A percentile compares a stretch with the other conserved stretches of the same genome.
These are phyloP conservation scores for Pyrus betulifolia DNA, from an alignment of 306 rosid genomes.

Conservation along the genomic window DNA sequence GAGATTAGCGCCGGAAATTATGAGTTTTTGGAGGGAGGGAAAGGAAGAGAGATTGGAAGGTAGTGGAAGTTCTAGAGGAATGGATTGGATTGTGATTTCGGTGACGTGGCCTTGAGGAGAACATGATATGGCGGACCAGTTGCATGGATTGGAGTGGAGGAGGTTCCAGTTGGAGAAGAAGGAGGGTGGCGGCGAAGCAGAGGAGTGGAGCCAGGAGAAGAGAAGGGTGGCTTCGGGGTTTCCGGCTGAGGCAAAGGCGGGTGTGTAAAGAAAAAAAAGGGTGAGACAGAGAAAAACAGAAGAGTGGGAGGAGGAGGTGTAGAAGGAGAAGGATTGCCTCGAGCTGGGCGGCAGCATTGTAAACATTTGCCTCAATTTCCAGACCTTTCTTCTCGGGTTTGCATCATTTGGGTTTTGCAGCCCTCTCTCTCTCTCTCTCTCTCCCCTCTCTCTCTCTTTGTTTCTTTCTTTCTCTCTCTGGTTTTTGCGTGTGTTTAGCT, in stretches of 20 bases:
- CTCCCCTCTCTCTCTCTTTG: not conserved
- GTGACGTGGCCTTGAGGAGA: slow-evolving; percentile 54
- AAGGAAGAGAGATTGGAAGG: slow-evolving; percentile 65
- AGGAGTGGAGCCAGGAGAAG: slow-evolving; percentile 69
- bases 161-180: slow-evolving; percentile 62
- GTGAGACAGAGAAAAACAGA: slow-evolving; percentile 5
- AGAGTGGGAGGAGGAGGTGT: not conserved
- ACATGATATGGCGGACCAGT: slow-evolving; percentile 78
- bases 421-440: slow-evolving; percentile 3
- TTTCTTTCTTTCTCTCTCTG: not conserved
- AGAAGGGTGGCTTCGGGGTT: slow-evolving; percentile 72
- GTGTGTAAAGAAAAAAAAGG: slow-evolving; percentile 12
- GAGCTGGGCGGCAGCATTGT: slow-evolving; percentile 36
- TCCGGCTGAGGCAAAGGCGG: slow-evolving; percentile 34
- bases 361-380: slow-evolving; percentile 59
- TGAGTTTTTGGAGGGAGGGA: slow-evolving; percentile 40
- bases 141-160: slow-evolving; percentile 63
- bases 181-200: slow-evolving; percentile 31
- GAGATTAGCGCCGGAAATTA: slow-evolving; percentile 71
- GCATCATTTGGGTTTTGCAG: slow-evolving; percentile 36
- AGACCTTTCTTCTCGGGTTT: slow-evolving; percentile 46
- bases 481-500: slow-evolving; percentile 9
- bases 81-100: slow-evolving; percentile 55
- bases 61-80: slow-evolving; percentile 60
- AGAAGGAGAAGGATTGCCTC: slow-evolving; percentile 31